Evolutionary conservation across 2,329 filamentous ascomycete species (phyloP), one percentile per base, ranked within the genome.

Genomic region (Pestalotiopsis sp.): DNA sequence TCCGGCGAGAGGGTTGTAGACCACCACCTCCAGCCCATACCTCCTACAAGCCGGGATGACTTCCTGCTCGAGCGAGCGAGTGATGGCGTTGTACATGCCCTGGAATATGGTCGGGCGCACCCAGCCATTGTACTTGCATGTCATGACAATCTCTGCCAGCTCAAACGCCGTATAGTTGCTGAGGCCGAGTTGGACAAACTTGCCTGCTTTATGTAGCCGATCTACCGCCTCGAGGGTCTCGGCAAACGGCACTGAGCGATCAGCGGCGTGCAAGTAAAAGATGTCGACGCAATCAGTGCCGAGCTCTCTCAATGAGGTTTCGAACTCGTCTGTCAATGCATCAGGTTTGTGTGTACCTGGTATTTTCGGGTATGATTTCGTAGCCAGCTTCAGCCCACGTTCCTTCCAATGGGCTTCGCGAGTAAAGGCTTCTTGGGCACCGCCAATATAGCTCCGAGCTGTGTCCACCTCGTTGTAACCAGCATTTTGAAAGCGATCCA

Each of bases 381-480:
- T 97, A 12, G 93, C 94, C 69, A 96, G 78, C 1, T 87, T 91
- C 64, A 97, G 81, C 1, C 93, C 93, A 36, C 93, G 89, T 69
- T 94, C 89, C 77, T 93, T 91, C 93, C 93, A 97, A 62, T 86
- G 86, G 2, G 92, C 90, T 72, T 93, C 85, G 13, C 87, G 84
- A 4, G 93, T 95, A 80, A 91, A 96, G 11, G 87, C 91, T 80
- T 97, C 94, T 78, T 97, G 93, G 72, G 89, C 82, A 62, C 91
- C 89, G 60, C 82, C 90, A 17, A 92, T 83, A 75, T 97, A 97
- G 68, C 88, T 78, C 27, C 93, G 88, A 0, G 94, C 93, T 1
- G 94, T 97, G 78, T 97, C 94, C 41, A 97, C 81, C 77, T 97
- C 94, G 76, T 90, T 90, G 82, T 97, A 95, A 39, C 93, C 93